Evolutionary conservation across 345 rosid genomes (phyloP).

Genomic region (Kernera saxatilis): DNA sequence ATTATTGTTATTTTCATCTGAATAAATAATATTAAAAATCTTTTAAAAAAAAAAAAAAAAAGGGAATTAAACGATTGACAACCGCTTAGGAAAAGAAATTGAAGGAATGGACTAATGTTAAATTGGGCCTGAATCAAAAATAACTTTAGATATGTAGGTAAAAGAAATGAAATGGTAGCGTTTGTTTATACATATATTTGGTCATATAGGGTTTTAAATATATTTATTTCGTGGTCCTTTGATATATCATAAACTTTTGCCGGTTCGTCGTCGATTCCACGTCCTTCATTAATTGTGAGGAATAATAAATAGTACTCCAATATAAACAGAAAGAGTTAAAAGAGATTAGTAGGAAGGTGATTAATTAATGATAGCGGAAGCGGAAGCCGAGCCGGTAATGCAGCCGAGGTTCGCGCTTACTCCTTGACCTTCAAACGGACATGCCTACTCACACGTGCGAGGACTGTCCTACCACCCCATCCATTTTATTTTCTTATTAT

Average conservation of each 20-base stretch:
- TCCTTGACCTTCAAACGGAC: constrained; percentile 27
- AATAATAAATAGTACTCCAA: too few species aligned
- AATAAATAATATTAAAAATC: too few species aligned
- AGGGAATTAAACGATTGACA: too few species aligned
- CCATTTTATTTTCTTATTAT: neutral
- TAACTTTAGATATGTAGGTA: too few species aligned
- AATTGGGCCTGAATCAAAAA: constrained; percentile 1
- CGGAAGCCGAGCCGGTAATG: constrained; percentile 46
- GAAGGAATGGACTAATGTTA: neutral
- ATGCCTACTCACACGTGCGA: constrained; percentile 57
- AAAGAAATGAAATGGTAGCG: neutral
- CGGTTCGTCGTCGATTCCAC: constrained; percentile 18
- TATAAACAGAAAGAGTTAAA: neutral
- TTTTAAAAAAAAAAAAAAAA: neutral
- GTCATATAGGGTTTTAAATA: neutral
- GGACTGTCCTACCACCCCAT: constrained; percentile 31
- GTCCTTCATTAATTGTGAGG: constrained; percentile 8
- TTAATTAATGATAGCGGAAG: neutral
- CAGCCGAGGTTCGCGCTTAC: constrained; percentile 52
- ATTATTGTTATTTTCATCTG: too few species aligned
- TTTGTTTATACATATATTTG: neutral
- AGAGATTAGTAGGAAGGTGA: constrained; percentile 2
- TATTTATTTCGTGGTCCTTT: neutral
- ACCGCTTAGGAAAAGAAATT: too few species aligned
- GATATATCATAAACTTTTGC: neutral